Evolutionary conservation across 2,329 filamentous ascomycete genomes (phyloP), one percentile per base, ranked within the genome.

Genomic region (Colletotrichum camelliae): DNA sequence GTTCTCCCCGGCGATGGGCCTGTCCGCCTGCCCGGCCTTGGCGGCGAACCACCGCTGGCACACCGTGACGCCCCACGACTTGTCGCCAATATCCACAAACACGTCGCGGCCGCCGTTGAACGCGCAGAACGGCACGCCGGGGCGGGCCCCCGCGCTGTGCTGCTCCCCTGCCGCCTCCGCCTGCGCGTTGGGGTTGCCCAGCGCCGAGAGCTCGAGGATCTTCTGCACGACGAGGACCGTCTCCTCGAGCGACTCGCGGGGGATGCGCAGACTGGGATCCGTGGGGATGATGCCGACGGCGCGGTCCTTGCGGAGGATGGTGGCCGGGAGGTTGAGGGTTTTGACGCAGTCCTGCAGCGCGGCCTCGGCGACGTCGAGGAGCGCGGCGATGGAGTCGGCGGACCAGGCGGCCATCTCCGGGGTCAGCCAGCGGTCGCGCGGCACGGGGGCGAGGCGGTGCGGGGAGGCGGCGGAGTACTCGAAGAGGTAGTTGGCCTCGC

Each of bases 21-120:
- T 91, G 3, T 90, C 91, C 7, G 73, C 27, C 18, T 33, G 60
- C 2, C 93, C 93, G 8, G 81, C 81, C 24, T 83, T 80, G 81
- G 67, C 82, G 91, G 27, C 94, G 83, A 98, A 98, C 88, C 95
- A 98, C 74, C 93, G 91, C 87, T 99, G 97, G 83, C 96, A 98
- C 5, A 96, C 95, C 39, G 94, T 90, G 4, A 99, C 97, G 78
- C 97, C 97, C 94, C 96, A 98, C 69, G 94, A 96, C 87, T 99
- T 99, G 86, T 99, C 97, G 72, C 97, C 97, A 81, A 99, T 98
- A 83, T 99, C 97, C 70, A 99, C 96, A 85, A 99, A 99, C 57
- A 98, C 96, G 83, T 99, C 97, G 77, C 97, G 96, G 13, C 97
- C 97, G 70, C 96, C 97, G 84, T 99, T 99, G 88, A 99, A 99